A percentile compares a stretch with the other conserved stretches of the same genome.
These are phyloP conservation scores for Oldenlandia corymbosa DNA, from an alignment of 257 asterid species.

Conservation along the genomic window DNA sequence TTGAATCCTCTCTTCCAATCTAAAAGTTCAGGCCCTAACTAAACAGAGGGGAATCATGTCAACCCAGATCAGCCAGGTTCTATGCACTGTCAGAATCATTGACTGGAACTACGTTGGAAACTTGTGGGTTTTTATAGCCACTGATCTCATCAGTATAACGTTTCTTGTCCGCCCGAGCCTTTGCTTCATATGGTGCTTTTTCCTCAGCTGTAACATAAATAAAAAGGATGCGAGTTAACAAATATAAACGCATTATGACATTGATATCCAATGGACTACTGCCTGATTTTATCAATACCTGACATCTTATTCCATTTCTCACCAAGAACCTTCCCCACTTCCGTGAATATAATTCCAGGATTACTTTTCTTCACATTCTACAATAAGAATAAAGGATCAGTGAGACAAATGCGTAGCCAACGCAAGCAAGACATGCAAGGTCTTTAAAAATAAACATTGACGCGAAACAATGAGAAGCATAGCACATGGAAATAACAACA, in stretches of 20 bases:
- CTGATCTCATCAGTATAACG: slow-evolving; percentile 62
- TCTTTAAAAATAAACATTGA: too few species aligned
- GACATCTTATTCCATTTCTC: slow-evolving; percentile 87
- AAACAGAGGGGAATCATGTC: too few species aligned
- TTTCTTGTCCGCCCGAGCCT: slow-evolving; percentile 77
- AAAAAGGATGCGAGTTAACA: slow-evolving; percentile 7
- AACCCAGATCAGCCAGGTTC: background rate
- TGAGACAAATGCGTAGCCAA: background rate
- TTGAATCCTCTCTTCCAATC: too few species aligned
- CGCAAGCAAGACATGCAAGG: slow-evolving; percentile 3
- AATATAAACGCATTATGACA: background rate
- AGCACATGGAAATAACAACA: background rate
- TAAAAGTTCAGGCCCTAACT: too few species aligned
- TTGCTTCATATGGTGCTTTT: slow-evolving; percentile 74
- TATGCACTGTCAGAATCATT: slow-evolving; percentile 55
- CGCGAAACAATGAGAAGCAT: too few species aligned
- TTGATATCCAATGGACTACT: background rate
- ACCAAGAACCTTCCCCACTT: slow-evolving; percentile 69
- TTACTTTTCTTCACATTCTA: slow-evolving; percentile 68
- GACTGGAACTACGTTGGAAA: slow-evolving; percentile 34
- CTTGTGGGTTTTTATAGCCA: slow-evolving; percentile 59
- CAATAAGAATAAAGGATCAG: slow-evolving; percentile 7
- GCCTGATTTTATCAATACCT: slow-evolving; percentile 32
- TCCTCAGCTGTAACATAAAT: slow-evolving; percentile 54
- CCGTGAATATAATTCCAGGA: slow-evolving; percentile 75